phyloP scores from a whole-genome alignment of 192 early-diverging fungal species.

The Podila verticillata region DNA sequence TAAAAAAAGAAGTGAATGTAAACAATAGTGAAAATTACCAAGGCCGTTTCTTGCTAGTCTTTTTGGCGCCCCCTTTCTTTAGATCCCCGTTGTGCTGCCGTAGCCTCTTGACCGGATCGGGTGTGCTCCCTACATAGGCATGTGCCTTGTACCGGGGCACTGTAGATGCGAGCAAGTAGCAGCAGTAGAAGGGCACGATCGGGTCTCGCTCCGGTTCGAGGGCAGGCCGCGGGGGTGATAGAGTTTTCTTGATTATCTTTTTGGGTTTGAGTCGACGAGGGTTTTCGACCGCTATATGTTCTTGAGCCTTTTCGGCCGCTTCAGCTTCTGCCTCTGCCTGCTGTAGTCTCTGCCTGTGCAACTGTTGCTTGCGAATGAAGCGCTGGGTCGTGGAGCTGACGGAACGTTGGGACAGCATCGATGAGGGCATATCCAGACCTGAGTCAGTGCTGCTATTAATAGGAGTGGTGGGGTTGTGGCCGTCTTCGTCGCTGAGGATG shows the following conservation, averaged over 20 bases:
- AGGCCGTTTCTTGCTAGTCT: slow-evolving; percentile 40
- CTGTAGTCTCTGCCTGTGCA: background rate
- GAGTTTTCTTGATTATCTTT: background rate
- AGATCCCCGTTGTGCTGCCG: slow-evolving; percentile 48
- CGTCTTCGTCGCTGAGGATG: slow-evolving; percentile 1
- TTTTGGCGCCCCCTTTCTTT: slow-evolving; percentile 31
- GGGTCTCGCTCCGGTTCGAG: slow-evolving; percentile 10
- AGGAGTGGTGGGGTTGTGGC: background rate
- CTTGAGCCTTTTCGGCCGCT: background rate
- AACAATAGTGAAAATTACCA: slow-evolving; percentile 10
- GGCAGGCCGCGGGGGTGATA: no score
- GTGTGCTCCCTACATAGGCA: slow-evolving; percentile 42
- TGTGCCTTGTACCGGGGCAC: slow-evolving; percentile 34
- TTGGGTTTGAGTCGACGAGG: background rate
- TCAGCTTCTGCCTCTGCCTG: background rate
- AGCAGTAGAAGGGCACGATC: slow-evolving; percentile 37
- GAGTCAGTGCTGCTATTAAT: background rate
- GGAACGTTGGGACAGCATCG: background rate
- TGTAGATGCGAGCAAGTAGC: slow-evolving; percentile 37
- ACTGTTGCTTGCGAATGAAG: background rate
- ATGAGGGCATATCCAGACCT: background rate
- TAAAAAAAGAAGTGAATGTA: background rate
- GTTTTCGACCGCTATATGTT: background rate
- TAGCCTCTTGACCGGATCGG: slow-evolving; percentile 31
- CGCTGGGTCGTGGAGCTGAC: background rate